These are phyloP conservation scores for Fraxinus pennsylvanica DNA, from an alignment of 257 asterid genomes.

Conservation along the genomic window DNA sequence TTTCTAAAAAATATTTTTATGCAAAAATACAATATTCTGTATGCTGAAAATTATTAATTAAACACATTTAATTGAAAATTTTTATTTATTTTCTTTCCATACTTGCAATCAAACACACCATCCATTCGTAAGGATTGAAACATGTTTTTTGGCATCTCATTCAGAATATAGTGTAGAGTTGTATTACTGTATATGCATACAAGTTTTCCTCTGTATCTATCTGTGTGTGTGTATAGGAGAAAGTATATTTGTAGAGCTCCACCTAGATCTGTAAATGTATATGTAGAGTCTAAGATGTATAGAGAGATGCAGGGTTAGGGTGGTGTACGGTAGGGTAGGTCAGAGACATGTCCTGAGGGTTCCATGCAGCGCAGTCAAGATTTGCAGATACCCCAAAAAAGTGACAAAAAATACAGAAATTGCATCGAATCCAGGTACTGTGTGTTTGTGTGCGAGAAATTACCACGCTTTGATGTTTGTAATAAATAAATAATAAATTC, in stretches of 20 bases:
- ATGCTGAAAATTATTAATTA: no score
- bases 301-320: no score
- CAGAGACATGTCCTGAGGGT: conserved; percentile 1
- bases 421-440: conserved; percentile 31
- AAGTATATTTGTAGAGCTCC: neutral
- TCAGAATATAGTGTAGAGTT: conserved; percentile 31
- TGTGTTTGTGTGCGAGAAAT: neutral
- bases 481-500: conserved; percentile 1
- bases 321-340: neutral
- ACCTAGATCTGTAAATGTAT: neutral
- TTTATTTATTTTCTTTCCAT: no score
- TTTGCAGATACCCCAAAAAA: conserved; percentile 31
- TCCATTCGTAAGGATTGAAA: conserved; percentile 29
- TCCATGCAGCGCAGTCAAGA: conserved; percentile 25
- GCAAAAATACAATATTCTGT: no score
- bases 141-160: conserved; percentile 55
- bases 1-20: no score
- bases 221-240: neutral
- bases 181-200: conserved; percentile 17
- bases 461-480: conserved; percentile 31
- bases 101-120: no score
- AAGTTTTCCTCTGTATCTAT: conserved; percentile 17
- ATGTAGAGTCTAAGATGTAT: neutral
- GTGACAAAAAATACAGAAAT: conserved; percentile 25
- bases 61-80: no score